A percentile compares a stretch with the other conserved stretches of the same genome.
Evolutionary conservation across 768 basidiomycete species (phyloP).

Genomic region (Piloderma croceum): DNA sequence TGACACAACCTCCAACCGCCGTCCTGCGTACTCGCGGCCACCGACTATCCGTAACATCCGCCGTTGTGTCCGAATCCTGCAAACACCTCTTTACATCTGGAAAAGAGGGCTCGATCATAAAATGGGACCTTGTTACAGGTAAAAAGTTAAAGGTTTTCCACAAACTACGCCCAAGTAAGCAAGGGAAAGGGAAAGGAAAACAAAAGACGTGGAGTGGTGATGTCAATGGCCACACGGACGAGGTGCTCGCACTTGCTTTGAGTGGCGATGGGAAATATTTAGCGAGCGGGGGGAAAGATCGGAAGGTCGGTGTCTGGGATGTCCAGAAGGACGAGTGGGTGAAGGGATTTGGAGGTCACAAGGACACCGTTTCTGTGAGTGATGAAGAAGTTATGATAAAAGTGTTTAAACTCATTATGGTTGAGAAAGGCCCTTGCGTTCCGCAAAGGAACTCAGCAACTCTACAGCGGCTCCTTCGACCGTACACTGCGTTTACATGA

Average conservation of each 20-base stretch:
- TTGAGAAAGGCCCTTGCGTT: conserved; percentile 57
- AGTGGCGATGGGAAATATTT: conserved; percentile 82
- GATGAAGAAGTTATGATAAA: conserved; percentile 29
- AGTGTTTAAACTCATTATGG: not conserved
- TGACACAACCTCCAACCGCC: conserved; percentile 40
- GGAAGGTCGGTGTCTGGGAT: conserved; percentile 83
- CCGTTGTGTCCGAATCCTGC: conserved; percentile 68
- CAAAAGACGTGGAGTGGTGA: conserved; percentile 38
- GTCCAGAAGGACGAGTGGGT: conserved; percentile 70
- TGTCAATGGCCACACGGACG: conserved; percentile 76
- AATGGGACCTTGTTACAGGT: conserved; percentile 73
- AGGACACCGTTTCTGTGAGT: conserved; percentile 64
- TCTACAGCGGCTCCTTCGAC: conserved; percentile 78
- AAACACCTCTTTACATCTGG: conserved; percentile 80
- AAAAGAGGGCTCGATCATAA: conserved; percentile 86
- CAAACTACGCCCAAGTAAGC: conserved; percentile 49
- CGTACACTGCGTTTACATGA: conserved; percentile 89
- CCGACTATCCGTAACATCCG: conserved; percentile 74
- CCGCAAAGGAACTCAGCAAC: conserved; percentile 67
- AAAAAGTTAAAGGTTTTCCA: conserved; percentile 52
- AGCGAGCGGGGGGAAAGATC: conserved; percentile 83
- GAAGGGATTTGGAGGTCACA: conserved; percentile 74
- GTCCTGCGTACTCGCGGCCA: conserved; percentile 66
- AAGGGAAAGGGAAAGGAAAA: conserved; percentile 55
- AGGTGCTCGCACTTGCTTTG: conserved; percentile 77